Evolutionary conservation across 1,284 basidiomycete genomes (phyloP).

Genomic region (Rhodotorula sp.): DNA sequence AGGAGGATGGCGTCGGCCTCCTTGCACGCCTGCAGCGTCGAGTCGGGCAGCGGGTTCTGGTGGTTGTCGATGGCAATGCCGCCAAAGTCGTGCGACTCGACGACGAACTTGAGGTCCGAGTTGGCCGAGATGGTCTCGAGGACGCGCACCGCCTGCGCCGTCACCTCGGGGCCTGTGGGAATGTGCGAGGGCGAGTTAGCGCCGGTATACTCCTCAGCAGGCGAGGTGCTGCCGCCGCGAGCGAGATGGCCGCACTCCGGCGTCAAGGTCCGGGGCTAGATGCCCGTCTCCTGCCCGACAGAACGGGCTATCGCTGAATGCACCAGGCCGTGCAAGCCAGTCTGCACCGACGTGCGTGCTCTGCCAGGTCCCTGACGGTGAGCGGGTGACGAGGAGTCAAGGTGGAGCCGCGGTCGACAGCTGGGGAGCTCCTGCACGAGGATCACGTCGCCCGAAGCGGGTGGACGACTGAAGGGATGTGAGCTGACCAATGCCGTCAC

Average conservation of each 20-base stretch:
- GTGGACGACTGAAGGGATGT: not conserved
- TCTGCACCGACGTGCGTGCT: too few relatives aligned
- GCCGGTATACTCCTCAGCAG: accelerated
- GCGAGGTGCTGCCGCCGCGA: not conserved
- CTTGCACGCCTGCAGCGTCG: conserved; percentile 83
- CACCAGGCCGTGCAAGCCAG: too few relatives aligned
- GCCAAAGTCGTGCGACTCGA: conserved; percentile 74
- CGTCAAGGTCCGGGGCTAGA: too few relatives aligned
- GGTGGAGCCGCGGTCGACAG: not conserved
- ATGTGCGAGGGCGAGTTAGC: not conserved
- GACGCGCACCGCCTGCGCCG: conserved; percentile 83
- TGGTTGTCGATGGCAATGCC: conserved; percentile 88
- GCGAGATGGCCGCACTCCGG: too few relatives aligned
- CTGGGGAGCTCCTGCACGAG: conserved; percentile 5
- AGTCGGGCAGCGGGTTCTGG: conserved; percentile 79
- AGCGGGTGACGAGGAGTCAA: not conserved
- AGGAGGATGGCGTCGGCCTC: conserved; percentile 88
- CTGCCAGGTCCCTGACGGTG: too few relatives aligned
- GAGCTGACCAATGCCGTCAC: conserved; percentile 88
- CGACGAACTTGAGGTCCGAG: conserved; percentile 71
- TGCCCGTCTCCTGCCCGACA: too few relatives aligned
- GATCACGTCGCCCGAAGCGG: not conserved
- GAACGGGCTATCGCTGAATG: too few relatives aligned
- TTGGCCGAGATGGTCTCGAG: conserved; percentile 71
- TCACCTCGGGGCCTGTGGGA: conserved; percentile 81